Base-by-base conservation (phyloP, 116 monocot species). In the Cymodocea nodosa region DNA sequence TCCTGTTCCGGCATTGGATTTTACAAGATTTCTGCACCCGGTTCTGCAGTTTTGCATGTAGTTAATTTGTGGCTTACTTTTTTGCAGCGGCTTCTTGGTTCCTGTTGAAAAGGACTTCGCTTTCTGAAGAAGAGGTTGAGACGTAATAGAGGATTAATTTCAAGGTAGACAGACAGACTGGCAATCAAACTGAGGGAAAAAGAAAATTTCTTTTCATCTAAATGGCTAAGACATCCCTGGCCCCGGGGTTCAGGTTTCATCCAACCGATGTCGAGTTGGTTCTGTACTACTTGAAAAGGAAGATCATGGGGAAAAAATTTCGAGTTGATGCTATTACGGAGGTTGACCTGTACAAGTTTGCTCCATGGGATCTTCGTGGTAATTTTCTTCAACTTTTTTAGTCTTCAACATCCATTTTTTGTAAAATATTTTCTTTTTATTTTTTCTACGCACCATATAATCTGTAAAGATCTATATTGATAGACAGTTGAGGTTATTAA, bases 361-460 rank as follows among this genome's bases (percentile, higher is more conserved):
- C 79, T 55, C 91, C 91, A 34, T 91, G 87, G 91, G 91, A 91
- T 66, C 87, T 91, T 64, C 86, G 78, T 66, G 80, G 79, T 84
- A 77, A 63, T 60, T 35, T 61, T 61, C 35, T 36, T 17, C 35
- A 7, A 16, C 35, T 36, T 57, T 20, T 13, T 57, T 14, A 24
- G 14, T 57, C 20, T 23, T 56, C 56, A 20, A 23, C 24, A 23
- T 56, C 19, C 23, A 22, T 56, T 23, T 20, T 24, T 57, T 16
- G 2, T 35, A 35, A 19, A 12, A 52, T 15, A 8, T 52, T 23
- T 40, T 23, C 51, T 51, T 36, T 36, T 36, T 62, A 0, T 63
- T 12, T 24, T 19, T 3, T 23, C 15, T 30, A 23, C 16, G 23
- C 12, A 9, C 18, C 2, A 63, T 16, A 40, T 3, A 44, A 44